Evolutionary conservation across 1,284 basidiomycete genomes (phyloP).

Genomic region (Microbotryum lychnidis-dioicae): DNA sequence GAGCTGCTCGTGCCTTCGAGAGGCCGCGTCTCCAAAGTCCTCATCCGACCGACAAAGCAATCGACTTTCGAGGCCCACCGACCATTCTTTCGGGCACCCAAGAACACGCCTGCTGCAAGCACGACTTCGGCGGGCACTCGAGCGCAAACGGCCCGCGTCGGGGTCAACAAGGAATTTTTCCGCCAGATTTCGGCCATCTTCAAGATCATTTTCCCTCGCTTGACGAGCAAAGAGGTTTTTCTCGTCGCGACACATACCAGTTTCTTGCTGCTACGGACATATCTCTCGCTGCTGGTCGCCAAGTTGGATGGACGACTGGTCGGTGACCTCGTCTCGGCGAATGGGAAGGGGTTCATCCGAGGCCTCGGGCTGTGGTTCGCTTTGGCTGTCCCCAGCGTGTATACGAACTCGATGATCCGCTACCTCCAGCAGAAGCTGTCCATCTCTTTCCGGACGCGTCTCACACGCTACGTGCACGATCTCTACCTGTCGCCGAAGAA

Average conservation of each 20-base stretch:
- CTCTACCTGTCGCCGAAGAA: constrained; percentile 65
- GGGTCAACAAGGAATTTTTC: constrained; percentile 70
- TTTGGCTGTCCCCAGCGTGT: constrained; percentile 83
- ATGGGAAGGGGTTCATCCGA: constrained; percentile 71
- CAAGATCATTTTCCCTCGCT: constrained; percentile 59
- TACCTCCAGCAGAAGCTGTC: constrained; percentile 86
- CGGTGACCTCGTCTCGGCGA: constrained; percentile 76
- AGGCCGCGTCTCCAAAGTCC: constrained; percentile 37
- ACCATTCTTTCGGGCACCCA: constrained; percentile 23
- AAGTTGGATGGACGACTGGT: constrained; percentile 84
- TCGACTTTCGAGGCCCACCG: constrained; percentile 39
- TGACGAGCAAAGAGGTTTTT: constrained; percentile 63
- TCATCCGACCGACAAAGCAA: constrained; percentile 38
- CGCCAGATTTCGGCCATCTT: constrained; percentile 69
- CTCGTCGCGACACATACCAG: constrained; percentile 72
- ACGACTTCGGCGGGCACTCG: neutral
- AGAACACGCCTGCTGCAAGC: neutral
- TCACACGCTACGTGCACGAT: constrained; percentile 87
- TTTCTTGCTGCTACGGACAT: constrained; percentile 79
- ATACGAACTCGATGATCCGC: constrained; percentile 78
- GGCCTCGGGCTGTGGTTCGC: constrained; percentile 84
- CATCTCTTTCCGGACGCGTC: constrained; percentile 69
- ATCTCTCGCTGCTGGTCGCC: constrained; percentile 79
- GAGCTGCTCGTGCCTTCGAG: constrained; percentile 33
- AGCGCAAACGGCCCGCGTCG: constrained; percentile 39